Base-by-base conservation (phyloP, 257 asterid species). In the Nicotiana sylvestris region DNA sequence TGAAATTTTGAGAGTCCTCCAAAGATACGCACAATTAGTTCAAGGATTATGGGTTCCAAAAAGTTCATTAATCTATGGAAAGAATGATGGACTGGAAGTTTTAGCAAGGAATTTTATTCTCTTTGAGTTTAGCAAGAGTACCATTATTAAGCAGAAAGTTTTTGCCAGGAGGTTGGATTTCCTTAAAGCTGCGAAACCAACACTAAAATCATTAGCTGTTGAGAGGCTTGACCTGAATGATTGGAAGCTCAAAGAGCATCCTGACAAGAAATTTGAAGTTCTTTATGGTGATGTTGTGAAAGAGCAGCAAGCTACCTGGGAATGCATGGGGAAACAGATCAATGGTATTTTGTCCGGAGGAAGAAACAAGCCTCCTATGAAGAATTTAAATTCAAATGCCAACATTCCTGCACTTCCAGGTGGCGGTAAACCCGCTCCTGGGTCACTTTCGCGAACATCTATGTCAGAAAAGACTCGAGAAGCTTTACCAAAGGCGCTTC, bases 1-100 rank as follows among this genome's bases (percentile, higher is more conserved):
- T 86, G 94, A 90, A 81, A 84, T 93, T 64, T 82, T 94, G 82
- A 87, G 35, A 83, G 91, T 93, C 74, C 87, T 96, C 85, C 90
- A 86, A 68, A 92, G 90, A 46, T 83, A 83, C 84, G 98, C 95
- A 77, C 88, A 83, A 60, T 83, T 96, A 87, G 94, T 96, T 88
- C 98, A 94, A 87, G 99, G 99, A 79, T 88, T 94, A 64, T 96
- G 99, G 99, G 89, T 91, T 84, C 94, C 93, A 6, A 94, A 85
- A 87, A 92, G 93, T 83, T 7, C 88, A 6, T 69, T 92, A 85
- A 78, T 94, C 53, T 86, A 77, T 53, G 93, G 87, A 78, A 76
- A 21, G 25, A 91, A 90, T 69, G 51, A 46, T 8, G 92, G 93
- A 76, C 2, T 16, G 25, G 84, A 86, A 12, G 86, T 58, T 85